Evolutionary conservation across 345 rosid genomes (phyloP), one percentile per base, ranked within the genome.

Genomic region (Balakata baccata): DNA sequence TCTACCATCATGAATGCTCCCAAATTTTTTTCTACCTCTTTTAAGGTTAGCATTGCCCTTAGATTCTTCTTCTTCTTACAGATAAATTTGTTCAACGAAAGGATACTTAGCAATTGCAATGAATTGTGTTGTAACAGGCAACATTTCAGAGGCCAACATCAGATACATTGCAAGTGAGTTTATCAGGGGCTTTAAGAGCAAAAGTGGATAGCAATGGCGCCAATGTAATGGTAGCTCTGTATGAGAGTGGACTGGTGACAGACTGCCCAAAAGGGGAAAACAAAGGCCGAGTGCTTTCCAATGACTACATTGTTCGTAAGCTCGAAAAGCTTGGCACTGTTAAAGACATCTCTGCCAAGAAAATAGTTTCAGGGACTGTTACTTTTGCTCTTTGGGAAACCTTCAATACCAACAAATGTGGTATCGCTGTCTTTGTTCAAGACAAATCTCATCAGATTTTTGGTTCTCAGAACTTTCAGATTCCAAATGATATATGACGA

Each of bases 291-390:
- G 89, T 94, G 43, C 68, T 94, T 29, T 79, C 92, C 23, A 90
- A 90, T 72, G 96, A 92, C 81, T 88, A 78, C 13, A 89, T 94
- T 9, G 95, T 94, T 2, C 81, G 97, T 74, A 90, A 78, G 87
- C 85, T 92, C 11, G 94, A 89, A 79, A 94, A 85, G 83, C 85
- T 94, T 68, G 83, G 88, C 75, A 82, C 86, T 14, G 89, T 87
- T 49, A 88, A 85, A 75, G 93, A 92, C 73, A 50, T 83, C 20
- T 72, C 91, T 0, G 73, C 89, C 11, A 89, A 83, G 88, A 92
- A 89, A 78, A 59, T 79, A 12, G 75, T 94, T 8, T 82, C 92
- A 1, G 93, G 92, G 74, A 92, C 83, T n/a, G 85, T 86, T 23
- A 87, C 78, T 69, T 89, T 92, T 76, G 47, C 86, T n/a, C 78